Evolutionary conservation across 441 rosid genomes (phyloP), one percentile per base, ranked within the genome.

Genomic region (Populus trichocarpa): DNA sequence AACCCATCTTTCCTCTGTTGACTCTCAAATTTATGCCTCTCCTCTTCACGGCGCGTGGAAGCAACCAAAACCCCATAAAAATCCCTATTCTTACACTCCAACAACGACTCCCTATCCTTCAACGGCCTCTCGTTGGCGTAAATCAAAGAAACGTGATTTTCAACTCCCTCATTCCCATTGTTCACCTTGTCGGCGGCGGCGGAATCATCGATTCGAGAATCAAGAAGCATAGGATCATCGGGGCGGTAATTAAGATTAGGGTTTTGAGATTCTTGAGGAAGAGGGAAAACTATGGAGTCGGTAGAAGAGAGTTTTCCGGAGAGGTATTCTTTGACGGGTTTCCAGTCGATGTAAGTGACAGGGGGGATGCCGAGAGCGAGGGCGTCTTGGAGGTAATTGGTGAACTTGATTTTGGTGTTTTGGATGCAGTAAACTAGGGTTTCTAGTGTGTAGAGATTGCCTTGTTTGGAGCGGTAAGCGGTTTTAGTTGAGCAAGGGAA

Each of bases 1-100:
- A 96, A 84, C 4, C 99, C 99, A 53, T 96, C 98, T 84, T 96
- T 96, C 84, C 99, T 86, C 85, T 90, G 96, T 75, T 94, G 97
- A 46, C 93, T 89, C 75, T 92, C 98, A 22, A 94, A 81, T 77
- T 94, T 94, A 87, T 91, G 97, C 78, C 93, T 82, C 76, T 96
- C 99, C 83, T 92, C 97, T 40, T 91, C 98, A 30, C 98, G 87
- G 75, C 88, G 89, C 9, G 94, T 96, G 20, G 97, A 84, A n/a
- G 90, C 89, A 42, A 90, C 96, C 30, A 96, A 75, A 4, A 91
- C 97, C 32, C 93, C 82, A 33, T 90, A 88, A 76, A 96, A 96
- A 77, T 96, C 99, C 72, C 86, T 83, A 72, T 88, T 90, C 77
- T 86, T 91, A 46, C 99, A 91, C 80, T 90, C 87, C 72, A 94